Percentiles rank a stretch among this genome's conserved stretches.
phyloP scores from a whole-genome alignment of 352 stramenopile species.

The Phytophthora tentaculata region DNA sequence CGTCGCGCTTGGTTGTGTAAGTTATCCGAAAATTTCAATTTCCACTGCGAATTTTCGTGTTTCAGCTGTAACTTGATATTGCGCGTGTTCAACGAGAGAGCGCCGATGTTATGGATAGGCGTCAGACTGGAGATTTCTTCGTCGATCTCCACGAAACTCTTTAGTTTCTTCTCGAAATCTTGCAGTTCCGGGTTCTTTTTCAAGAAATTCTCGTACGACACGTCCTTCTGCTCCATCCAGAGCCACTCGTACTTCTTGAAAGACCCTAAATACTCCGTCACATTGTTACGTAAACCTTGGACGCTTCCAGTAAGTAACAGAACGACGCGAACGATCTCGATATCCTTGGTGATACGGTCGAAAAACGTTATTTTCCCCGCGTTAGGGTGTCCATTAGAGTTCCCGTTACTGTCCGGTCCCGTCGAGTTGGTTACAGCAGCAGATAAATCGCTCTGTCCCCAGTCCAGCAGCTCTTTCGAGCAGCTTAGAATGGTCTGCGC shows the following conservation, averaged over 20 bases:
- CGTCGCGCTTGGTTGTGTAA: constrained; percentile 93
- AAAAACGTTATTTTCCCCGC: constrained; percentile 93
- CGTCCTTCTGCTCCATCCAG: constrained; percentile 98
- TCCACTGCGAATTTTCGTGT: constrained; percentile 97
- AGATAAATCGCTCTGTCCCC: constrained; percentile 84
- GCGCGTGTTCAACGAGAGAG: constrained; percentile 96
- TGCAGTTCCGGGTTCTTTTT: constrained; percentile 95
- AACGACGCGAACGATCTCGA: constrained; percentile 98
- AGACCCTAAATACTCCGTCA: constrained; percentile 96
- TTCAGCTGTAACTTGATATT: constrained; percentile 97
- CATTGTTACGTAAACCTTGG: constrained; percentile 97
- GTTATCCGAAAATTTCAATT: constrained; percentile 97
- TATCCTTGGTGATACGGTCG: constrained; percentile 98
- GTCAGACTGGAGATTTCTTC: constrained; percentile 91
- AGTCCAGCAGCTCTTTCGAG: constrained; percentile 97
- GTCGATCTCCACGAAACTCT: constrained; percentile 96
- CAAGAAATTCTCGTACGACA: constrained; percentile 94
- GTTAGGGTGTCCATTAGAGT: constrained; percentile 25
- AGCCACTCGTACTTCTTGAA: constrained; percentile 98
- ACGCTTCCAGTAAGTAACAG: constrained; percentile 97
- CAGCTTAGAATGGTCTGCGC: constrained; percentile 97
- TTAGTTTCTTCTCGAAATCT: constrained; percentile 97
- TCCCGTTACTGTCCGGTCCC: constrained; percentile 16
- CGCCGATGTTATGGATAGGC: constrained; percentile 96
- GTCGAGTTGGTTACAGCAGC: constrained; percentile 26